phyloP scores from a whole-genome alignment of 768 basidiomycete genomes.

The Psilocybe cyanescens region DNA sequence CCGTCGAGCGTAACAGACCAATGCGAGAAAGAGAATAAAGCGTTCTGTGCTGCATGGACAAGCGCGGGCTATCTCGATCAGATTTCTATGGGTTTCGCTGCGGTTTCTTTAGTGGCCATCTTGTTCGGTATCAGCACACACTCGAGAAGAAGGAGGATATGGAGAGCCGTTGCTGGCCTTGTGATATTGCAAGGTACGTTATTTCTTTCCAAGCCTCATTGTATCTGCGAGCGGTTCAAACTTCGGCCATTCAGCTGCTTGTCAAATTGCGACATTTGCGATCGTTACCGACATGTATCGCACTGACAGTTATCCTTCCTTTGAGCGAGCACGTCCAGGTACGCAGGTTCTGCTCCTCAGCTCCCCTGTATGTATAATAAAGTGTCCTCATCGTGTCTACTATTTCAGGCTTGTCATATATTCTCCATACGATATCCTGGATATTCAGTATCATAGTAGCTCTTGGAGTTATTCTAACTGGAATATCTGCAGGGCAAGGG shows the following conservation, averaged over 20 bases:
- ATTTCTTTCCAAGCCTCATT: neutral
- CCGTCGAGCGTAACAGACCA: conserved; percentile 54
- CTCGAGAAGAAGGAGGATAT: conserved; percentile 74
- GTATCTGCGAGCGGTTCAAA: neutral
- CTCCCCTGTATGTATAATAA: neutral
- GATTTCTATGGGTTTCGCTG: conserved; percentile 66
- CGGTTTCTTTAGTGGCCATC: conserved; percentile 58
- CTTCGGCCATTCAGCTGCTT: conserved; percentile 42
- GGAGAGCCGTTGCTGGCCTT: conserved; percentile 73
- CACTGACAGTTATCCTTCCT: conserved; percentile 46
- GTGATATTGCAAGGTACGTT: conserved; percentile 61
- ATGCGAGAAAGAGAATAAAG: conserved; percentile 55
- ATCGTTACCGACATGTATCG: conserved; percentile 67
- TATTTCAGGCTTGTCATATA: conserved; percentile 58
- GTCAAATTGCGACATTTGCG: conserved; percentile 63
- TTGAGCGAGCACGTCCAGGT: conserved; percentile 67
- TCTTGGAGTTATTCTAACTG: conserved; percentile 61
- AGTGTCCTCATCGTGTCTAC: neutral
- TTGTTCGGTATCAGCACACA: conserved; percentile 73
- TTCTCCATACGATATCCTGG: conserved; percentile 67
- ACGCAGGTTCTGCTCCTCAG: conserved; percentile 19
- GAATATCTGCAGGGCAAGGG: conserved; percentile 62
- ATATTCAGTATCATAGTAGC: conserved; percentile 54
- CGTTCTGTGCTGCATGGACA: conserved; percentile 70
- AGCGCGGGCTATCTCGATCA: conserved; percentile 72